phyloP scores from a whole-genome alignment of 768 basidiomycete genomes.

The Lactarius hengduanensis region DNA sequence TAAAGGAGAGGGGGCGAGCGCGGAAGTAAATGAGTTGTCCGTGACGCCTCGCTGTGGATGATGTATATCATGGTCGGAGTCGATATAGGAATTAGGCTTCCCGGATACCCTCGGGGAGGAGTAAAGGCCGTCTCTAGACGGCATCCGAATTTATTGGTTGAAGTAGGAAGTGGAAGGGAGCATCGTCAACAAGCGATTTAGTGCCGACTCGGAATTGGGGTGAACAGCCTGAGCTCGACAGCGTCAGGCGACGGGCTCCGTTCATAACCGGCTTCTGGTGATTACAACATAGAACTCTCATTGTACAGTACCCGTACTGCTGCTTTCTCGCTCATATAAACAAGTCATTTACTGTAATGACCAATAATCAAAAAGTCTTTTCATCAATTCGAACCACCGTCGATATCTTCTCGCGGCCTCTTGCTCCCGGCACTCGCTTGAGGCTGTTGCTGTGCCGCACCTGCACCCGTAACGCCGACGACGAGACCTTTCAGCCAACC shows the following conservation, averaged over 20 bases:
- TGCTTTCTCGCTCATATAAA: not conserved
- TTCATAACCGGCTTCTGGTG: not conserved
- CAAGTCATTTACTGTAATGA: too few relatives aligned
- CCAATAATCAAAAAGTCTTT: not conserved
- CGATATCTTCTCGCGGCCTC: slow-evolving; percentile 28
- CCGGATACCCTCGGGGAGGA: not conserved
- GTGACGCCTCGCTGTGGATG: not conserved
- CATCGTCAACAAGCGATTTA: slow-evolving; percentile 20
- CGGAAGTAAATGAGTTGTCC: slow-evolving; percentile 27
- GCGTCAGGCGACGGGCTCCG: not conserved
- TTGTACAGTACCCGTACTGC: not conserved
- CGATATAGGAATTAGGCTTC: slow-evolving; percentile 2
- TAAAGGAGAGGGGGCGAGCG: slow-evolving; percentile 13
- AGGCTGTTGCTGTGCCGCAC: slow-evolving; percentile 34
- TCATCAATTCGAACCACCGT: not conserved
- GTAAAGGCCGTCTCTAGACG: slow-evolving; percentile 22
- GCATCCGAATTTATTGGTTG: slow-evolving; percentile 17
- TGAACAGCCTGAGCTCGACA: not conserved
- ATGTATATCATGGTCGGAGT: slow-evolving; percentile 7
- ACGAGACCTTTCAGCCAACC: slow-evolving; percentile 91
- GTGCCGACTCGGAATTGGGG: not conserved
- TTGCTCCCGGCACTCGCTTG: slow-evolving; percentile 25
- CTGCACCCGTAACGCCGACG: slow-evolving; percentile 80
- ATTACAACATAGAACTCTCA: not conserved
- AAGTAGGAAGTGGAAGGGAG: slow-evolving; percentile 1